A percentile compares a stretch with the other conserved stretches of the same genome.
These are phyloP conservation scores for Tremella fuciformis DNA, from an alignment of 768 basidiomycete genomes.

Conservation along the genomic window DNA sequence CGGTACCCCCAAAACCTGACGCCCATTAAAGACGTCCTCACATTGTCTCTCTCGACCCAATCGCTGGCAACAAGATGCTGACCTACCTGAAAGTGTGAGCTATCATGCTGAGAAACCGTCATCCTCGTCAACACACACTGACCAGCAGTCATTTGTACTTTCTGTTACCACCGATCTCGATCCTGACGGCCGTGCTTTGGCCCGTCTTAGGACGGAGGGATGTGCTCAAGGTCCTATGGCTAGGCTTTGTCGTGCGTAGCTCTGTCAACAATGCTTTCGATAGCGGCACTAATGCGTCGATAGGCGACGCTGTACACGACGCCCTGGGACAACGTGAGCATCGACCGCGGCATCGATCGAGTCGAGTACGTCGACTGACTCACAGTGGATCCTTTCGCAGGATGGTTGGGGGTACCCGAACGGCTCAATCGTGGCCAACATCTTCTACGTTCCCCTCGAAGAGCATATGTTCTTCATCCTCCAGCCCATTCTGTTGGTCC, in stretches of 20 bases:
- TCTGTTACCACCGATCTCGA: conserved; percentile 41
- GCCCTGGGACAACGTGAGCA: conserved; percentile 51
- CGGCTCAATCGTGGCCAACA: conserved; percentile 35
- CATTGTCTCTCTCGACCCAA: too few relatives aligned
- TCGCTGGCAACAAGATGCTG: too few relatives aligned
- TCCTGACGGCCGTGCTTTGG: conserved; percentile 30
- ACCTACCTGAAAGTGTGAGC: conserved; percentile 5
- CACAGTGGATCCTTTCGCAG: conserved; percentile 39
- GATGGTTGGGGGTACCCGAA: conserved; percentile 45
- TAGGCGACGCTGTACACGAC: conserved; percentile 49
- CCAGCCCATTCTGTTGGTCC: conserved; percentile 44
- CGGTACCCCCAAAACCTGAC: too few relatives aligned
- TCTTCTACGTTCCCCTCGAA: conserved; percentile 45
- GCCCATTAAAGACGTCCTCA: too few relatives aligned
- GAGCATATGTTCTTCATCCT: conserved; percentile 51
- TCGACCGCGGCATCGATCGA: conserved; percentile 2
- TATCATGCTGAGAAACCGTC: neutral
- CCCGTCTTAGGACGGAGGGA: conserved; percentile 46
- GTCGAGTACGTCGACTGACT: neutral
- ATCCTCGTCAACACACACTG: neutral
- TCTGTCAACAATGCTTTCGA: neutral
- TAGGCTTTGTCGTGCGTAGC: conserved; percentile 39
- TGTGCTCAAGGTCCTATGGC: conserved; percentile 43
- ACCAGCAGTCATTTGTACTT: conserved; percentile 30
- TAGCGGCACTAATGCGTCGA: neutral